Percentiles rank a stretch among this genome's conserved stretches.
Evolutionary conservation across 2,329 filamentous ascomycete species (phyloP).

Genomic region (Aspergillus pseudotamarii): DNA sequence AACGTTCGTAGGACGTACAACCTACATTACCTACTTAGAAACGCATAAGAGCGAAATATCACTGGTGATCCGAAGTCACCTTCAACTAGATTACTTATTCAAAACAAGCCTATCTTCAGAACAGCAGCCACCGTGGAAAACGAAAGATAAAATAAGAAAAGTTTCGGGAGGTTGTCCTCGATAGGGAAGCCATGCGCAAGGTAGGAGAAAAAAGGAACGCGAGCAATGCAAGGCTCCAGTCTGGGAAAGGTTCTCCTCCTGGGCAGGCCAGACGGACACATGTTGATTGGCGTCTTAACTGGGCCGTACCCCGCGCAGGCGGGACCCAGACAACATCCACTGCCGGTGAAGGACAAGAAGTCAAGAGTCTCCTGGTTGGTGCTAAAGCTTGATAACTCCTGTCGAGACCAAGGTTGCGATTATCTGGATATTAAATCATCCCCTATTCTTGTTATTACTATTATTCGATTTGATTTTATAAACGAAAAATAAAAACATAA

Average conservation of each 20-base stretch:
- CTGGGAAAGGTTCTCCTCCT: constrained; percentile 28
- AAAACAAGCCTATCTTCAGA: background rate
- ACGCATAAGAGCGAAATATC: constrained; percentile 1
- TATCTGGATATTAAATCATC: background rate
- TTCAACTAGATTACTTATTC: background rate
- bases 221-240: constrained; percentile 33
- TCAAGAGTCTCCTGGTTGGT: constrained; percentile 5
- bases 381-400: background rate
- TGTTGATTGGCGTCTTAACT: constrained; percentile 28
- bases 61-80: constrained; percentile 1
- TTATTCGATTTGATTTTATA: background rate
- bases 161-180: constrained; percentile 10
- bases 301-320: constrained; percentile 32
- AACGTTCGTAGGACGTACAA: background rate
- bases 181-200: constrained; percentile 21
- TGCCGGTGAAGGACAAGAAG: constrained; percentile 27
- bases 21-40: background rate
- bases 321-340: constrained; percentile 24
- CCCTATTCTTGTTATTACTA: background rate
- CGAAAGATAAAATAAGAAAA: constrained; percentile 16
- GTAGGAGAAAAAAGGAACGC: constrained; percentile 24
- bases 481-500: background rate
- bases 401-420: background rate
- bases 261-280: constrained; percentile 12
- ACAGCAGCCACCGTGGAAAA: background rate